Conservation (phyloP, 2,329 filamentous ascomycete species). For the Hyphodiscus sp. region DNA sequence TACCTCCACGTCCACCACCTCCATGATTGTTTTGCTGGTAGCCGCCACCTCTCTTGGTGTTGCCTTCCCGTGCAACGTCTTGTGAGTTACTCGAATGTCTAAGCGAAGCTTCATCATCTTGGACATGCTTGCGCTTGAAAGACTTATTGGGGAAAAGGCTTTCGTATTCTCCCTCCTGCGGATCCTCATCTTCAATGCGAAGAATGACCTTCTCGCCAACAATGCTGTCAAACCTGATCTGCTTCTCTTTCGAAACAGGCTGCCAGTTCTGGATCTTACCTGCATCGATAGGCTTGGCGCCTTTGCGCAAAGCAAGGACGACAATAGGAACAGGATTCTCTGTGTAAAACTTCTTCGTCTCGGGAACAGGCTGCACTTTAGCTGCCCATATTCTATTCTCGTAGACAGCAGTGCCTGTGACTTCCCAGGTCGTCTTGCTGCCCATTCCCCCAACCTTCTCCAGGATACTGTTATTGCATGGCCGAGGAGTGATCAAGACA, state of each 20-base stretch:
- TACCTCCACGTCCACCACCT: slow-evolving; percentile 28
- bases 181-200: slow-evolving; percentile 67
- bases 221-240: slow-evolving; percentile 71
- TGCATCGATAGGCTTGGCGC: slow-evolving; percentile 72
- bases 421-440: slow-evolving; percentile 75
- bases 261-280: slow-evolving; percentile 79
- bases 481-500: slow-evolving; percentile 80
- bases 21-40: slow-evolving; percentile 25
- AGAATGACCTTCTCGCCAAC: slow-evolving; percentile 84
- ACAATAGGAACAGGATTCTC: slow-evolving; percentile 74
- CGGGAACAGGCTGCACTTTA: slow-evolving; percentile 64
- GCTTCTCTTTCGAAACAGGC: slow-evolving; percentile 62
- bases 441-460: slow-evolving; percentile 84
- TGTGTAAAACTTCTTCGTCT: slow-evolving; percentile 64
- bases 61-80: slow-evolving; percentile 30
- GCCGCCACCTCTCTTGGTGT: slow-evolving; percentile 26
- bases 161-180: slow-evolving; percentile 56
- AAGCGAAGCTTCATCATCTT: slow-evolving; percentile 41
- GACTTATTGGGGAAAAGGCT: slow-evolving; percentile 54
- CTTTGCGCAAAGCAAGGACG: slow-evolving; percentile 73
- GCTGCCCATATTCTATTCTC: slow-evolving; percentile 87
- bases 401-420: slow-evolving; percentile 66
- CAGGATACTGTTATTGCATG: slow-evolving; percentile 64
- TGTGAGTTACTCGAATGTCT: slow-evolving; percentile 28
- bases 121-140: slow-evolving; percentile 56